Base-by-base conservation (phyloP, 257 asterid genomes). In the Vinca minor region DNA sequence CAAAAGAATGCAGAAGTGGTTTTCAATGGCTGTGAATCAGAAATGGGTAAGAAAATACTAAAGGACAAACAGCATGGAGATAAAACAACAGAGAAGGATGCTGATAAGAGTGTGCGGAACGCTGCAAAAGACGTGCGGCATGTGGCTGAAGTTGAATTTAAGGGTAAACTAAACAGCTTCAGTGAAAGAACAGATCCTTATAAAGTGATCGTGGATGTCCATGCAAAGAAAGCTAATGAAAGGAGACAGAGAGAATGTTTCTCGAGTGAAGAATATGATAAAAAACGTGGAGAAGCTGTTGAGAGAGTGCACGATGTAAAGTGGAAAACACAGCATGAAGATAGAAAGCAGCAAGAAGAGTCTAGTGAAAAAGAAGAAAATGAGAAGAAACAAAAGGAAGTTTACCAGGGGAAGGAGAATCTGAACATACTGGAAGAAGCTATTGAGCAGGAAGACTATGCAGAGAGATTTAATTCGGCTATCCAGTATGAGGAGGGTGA, bases 251-350 rank as follows among this genome's bases (percentile, higher is more conserved):
- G 60, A 34, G 71, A 45, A 53, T 64, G 63, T 67, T 67, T 73
- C 62, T 62, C 36, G 69, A 53, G 58, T 58, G 79, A 76, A 57
- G 79, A 76, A 50, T 68, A 58, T 69, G 84, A 74, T 62, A 69
- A 73, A 59, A 73, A 71, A 45, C 74, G 39, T 53, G 55, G 70
- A 36, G 73, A 67, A 58, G 69, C 57, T 67, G 67, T 64, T 68
- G 79, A 78, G 55, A 60, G 56, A 59, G 72, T 66, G 44, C 78
- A 71, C 55, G 65, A 49, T 58, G 75, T 59, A 52, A 77, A 77
- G 59, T 41, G 57, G 54, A 67, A 57, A 54, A 69, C 41, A 57
- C 71, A 69, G 67, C 70, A 65, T 69, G 83, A 78, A 62, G 81
- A 68, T 65, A 72, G 63, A 60, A 50, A 70, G 73, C 61, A 75